Base-by-base conservation (phyloP, 2,329 filamentous ascomycete species). In the Leptosphaerulina australis region DNA sequence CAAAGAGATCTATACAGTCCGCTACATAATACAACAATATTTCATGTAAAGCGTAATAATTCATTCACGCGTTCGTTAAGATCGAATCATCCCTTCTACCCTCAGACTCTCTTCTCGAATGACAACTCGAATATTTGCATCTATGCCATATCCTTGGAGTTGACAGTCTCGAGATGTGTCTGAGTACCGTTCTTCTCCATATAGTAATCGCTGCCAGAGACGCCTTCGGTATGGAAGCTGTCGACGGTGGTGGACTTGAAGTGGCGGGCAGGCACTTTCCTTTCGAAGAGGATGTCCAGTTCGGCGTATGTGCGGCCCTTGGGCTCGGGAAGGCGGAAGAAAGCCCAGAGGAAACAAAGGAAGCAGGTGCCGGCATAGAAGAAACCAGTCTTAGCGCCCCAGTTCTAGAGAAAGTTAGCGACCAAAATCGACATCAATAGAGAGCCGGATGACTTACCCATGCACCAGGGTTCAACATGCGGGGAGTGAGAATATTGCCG, bases 281-380 rank as follows among this genome's bases (percentile, higher is more conserved):
- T 59, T 75, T 95, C 88, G 64, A 96, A 96, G 38, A 96, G 78
- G 21, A 94, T 68, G 68, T 96, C 91, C 50, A 96, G 77, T 74
- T 96, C 91, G 14, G 88, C 91, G 68, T 92, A 96, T 0, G 90
- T 88, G 30, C 90, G 84, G 11, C 89, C 91, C 5, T 79, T 79
- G 0, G 91, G 89, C 68, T 96, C 91, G 0, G 91, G 91, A 0
- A 93, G 79, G 10, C 88, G 83, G 78, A 91, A 91, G 68, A 84
- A 91, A 0, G 87, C 87, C 77, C 92, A 95, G 6, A 94, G 73
- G 60, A 90, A 83, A 76, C 88, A 92, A 46, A 85, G 73, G 74
- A 90, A 88, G 72, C 88, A 92, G 38, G 90, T 86, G 2, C 85
- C 88, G 15, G 85, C 86, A 87, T 91, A 91, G 78, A 95, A 94